Conservation (phyloP, 2,329 filamentous ascomycete genomes). For the Colletotrichum kahawae region DNA sequence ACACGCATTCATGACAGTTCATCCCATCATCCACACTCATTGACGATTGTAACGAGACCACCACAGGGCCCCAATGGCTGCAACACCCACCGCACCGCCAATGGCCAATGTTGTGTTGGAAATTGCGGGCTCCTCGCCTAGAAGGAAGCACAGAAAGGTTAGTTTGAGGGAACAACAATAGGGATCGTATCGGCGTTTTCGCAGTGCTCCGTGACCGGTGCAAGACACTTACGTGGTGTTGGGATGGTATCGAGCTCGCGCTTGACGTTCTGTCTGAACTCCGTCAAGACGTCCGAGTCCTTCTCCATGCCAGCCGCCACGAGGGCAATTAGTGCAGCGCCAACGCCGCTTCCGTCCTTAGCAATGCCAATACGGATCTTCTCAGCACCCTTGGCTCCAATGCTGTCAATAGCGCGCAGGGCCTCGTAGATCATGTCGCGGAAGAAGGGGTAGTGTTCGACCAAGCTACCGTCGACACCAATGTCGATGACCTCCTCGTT, state of each 20-base stretch:
- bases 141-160: slow-evolving; percentile 18
- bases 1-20: not conserved
- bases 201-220: slow-evolving; percentile 9
- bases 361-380: slow-evolving; percentile 93
- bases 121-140: slow-evolving; percentile 35
- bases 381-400: slow-evolving; percentile 80
- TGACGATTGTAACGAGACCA: slow-evolving; percentile 16
- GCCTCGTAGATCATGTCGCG: slow-evolving; percentile 87
- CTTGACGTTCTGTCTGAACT: slow-evolving; percentile 45
- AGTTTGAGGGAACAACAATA: slow-evolving; percentile 19
- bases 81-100: slow-evolving; percentile 39
- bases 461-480: slow-evolving; percentile 91
- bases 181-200: slow-evolving; percentile 25
- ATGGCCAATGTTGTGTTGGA: slow-evolving; percentile 34
- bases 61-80: slow-evolving; percentile 32
- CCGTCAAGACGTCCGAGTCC: slow-evolving; percentile 45
- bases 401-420: slow-evolving; percentile 74
- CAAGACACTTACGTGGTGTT: slow-evolving; percentile 31
- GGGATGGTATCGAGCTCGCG: slow-evolving; percentile 37
- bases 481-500: slow-evolving; percentile 81
- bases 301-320: slow-evolving; percentile 76
- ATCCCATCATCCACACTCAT: not conserved
- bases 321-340: slow-evolving; percentile 91
- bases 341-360: slow-evolving; percentile 95
- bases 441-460: slow-evolving; percentile 96